Evolutionary conservation across 768 basidiomycete species (phyloP), one percentile per base, ranked within the genome.

Genomic region (Rhodotorula toruloides): DNA sequence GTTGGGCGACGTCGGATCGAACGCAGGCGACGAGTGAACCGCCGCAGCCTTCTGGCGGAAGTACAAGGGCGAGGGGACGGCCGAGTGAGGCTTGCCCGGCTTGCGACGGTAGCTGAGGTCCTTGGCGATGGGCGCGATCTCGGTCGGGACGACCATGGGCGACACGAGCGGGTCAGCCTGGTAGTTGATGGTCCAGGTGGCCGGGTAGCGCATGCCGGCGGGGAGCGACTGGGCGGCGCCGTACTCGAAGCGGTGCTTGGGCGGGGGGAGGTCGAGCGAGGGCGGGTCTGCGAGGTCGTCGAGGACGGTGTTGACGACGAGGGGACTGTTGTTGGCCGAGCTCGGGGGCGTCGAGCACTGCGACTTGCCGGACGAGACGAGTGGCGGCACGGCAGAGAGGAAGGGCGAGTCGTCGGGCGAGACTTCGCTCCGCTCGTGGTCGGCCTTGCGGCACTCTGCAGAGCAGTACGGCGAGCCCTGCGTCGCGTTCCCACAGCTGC

Each of bases 31-130:
- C 31, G 60, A 52, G 42, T 65, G 60, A 25, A 56, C 58, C 13
- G 58, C 58, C 4, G 68, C 63, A 14, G 68, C 68, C 21, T 61
- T 65, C 29, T 70, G 68, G 12, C 68, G 63, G 42, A 70, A 70
- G 61, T 70, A 70, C 46, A 70, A 61, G 1, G 68, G 68, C 11
- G 68, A 65, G 7, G 68, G 68, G 32, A 70, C 52, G 31, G 59
- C 61, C 16, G 64, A 52, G 6, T 58, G 56, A 2, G 63, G 61
- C 5, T 40, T 39, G 36, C 52, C 59, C 21, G 58, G 17, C 36
- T 50, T 61, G 29, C 68, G 63, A 2, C 68, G 63, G 53, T 65
- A 70, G 11, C n/a, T 54, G 46, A 70, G 50, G 34, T 65, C 60
- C 37, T 52, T 52, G 42, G 31, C 54, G 22, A 29, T 19, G 29